These are phyloP conservation scores for Rhizophora apiculata DNA, from an alignment of 345 rosid genomes.

Conservation along the genomic window DNA sequence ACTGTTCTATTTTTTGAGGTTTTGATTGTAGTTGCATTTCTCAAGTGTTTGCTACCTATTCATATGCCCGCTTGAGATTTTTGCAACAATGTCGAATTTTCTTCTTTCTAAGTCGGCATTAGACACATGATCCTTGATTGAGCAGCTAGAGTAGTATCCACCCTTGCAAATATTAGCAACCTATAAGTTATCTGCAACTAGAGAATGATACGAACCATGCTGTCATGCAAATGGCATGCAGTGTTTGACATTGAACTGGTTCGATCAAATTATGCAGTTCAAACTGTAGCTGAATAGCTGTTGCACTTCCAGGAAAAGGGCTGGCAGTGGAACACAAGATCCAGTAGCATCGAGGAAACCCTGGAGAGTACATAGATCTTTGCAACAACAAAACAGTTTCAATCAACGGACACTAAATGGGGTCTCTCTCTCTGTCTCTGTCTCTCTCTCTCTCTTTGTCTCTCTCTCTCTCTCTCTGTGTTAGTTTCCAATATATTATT, in stretches of 20 bases:
- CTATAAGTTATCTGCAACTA: not conserved
- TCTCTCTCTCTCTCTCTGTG: not conserved
- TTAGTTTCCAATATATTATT: slow-evolving; percentile 1
- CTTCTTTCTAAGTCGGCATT: not conserved
- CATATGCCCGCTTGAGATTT: not conserved
- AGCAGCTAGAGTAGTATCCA: not conserved
- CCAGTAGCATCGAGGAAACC: slow-evolving; percentile 42
- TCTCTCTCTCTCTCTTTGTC: not conserved
- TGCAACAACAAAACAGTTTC: slow-evolving; percentile 33
- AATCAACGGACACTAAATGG: slow-evolving; percentile 31
- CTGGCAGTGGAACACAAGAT: slow-evolving; percentile 40
- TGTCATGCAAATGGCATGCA: not conserved
- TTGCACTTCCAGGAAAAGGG: slow-evolving; percentile 46
- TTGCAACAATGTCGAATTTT: not conserved
- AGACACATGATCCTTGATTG: not conserved
- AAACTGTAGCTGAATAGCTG: not conserved
- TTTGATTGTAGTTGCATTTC: not conserved
- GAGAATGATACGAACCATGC: not conserved
- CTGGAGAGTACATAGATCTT: slow-evolving; percentile 36
- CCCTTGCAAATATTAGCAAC: not conserved
- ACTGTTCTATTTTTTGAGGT: not conserved
- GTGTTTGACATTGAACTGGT: not conserved
- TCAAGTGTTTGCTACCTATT: not conserved
- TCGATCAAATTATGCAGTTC: not conserved
- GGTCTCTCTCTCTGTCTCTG: slow-evolving; percentile 29